Conservation (phyloP, 257 asterid genomes). For the Solanum lycopersicoides region DNA sequence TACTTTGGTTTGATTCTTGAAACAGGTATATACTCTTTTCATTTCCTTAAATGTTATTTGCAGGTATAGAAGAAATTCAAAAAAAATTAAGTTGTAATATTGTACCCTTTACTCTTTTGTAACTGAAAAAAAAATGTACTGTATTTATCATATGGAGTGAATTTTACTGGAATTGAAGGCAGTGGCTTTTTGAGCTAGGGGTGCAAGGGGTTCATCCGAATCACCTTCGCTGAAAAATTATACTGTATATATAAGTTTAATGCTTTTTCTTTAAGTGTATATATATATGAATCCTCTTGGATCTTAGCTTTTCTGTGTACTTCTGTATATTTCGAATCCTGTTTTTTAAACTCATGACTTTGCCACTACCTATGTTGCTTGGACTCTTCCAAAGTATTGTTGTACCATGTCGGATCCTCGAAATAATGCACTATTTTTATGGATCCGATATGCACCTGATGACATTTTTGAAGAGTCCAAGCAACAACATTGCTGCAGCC, state of each 20-base stretch:
- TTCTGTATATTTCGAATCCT: background rate
- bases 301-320: background rate
- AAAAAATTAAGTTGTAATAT: background rate
- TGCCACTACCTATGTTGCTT: background rate
- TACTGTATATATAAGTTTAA: too few relatives aligned
- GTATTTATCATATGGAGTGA: background rate
- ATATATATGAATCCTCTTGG: background rate
- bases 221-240: background rate
- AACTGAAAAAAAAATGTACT: background rate
- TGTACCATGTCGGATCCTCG: fast-evolving
- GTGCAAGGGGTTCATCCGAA: background rate
- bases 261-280: background rate
- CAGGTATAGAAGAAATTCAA: background rate
- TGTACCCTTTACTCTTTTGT: background rate
- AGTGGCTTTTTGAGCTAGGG: background rate
- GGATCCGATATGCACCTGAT: background rate
- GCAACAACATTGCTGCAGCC: background rate
- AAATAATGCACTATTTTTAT: background rate
- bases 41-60: background rate
- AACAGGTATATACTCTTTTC: conserved; percentile 40
- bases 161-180: background rate
- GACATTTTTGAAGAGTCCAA: background rate
- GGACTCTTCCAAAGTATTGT: background rate
- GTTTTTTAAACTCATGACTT: background rate
- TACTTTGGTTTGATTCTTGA: conserved; percentile 59